Conservation (phyloP, 2,329 filamentous ascomycete genomes). For the Diaporthe vexans region DNA sequence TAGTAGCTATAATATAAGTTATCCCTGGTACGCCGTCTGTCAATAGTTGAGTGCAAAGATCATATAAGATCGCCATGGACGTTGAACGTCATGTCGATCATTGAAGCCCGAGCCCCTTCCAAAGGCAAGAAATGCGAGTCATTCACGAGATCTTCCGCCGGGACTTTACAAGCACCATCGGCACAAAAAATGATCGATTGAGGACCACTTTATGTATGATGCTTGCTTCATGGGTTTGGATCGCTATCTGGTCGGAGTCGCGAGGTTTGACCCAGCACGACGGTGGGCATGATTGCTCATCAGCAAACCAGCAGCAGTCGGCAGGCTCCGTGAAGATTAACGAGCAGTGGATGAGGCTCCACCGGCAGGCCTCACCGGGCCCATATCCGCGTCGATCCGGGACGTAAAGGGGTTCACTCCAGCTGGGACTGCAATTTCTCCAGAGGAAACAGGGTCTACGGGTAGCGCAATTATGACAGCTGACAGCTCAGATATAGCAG, state of each 20-base stretch:
- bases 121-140: not conserved
- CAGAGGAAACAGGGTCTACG: not conserved
- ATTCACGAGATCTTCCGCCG: slow-evolving; percentile 6
- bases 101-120: not conserved
- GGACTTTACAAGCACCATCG: not conserved
- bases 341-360: slow-evolving; percentile 22
- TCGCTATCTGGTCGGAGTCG: slow-evolving; percentile 3
- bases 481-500: slow-evolving; percentile 26
- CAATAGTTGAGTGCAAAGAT: not conserved
- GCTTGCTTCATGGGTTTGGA: slow-evolving; percentile 16
- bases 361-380: slow-evolving; percentile 22
- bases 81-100: slow-evolving; percentile 17
- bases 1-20: not conserved
- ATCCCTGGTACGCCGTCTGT: not conserved
- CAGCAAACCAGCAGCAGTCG: not conserved
- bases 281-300: slow-evolving; percentile 11
- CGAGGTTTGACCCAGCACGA: slow-evolving; percentile 8
- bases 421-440: slow-evolving; percentile 10
- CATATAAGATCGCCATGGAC: not conserved
- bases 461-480: slow-evolving; percentile 25
- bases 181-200: slow-evolving; percentile 11
- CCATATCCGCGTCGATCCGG: slow-evolving; percentile 30
- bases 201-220: slow-evolving; percentile 9
- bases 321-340: slow-evolving; percentile 10
- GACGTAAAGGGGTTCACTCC: slow-evolving; percentile 6